These are phyloP conservation scores for Lentinula novae-zelandiae DNA, from an alignment of 1,284 basidiomycete species.

Conservation along the genomic window DNA sequence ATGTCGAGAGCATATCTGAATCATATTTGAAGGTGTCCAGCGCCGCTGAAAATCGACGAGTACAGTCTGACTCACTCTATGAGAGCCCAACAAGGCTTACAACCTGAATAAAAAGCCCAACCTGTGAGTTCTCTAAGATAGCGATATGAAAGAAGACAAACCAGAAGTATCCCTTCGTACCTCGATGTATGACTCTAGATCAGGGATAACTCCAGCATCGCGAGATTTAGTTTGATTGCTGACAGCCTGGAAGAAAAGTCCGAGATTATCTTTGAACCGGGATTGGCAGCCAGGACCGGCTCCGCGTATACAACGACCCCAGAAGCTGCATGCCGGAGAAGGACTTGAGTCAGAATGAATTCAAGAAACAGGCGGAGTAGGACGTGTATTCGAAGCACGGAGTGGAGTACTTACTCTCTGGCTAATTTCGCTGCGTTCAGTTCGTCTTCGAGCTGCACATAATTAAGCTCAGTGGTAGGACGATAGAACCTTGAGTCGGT, in stretches of 20 bases:
- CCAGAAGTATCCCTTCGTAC: conserved; percentile 53
- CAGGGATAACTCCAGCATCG: conserved; percentile 42
- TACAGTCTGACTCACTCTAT: conserved; percentile 40
- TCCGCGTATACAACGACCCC: conserved; percentile 43
- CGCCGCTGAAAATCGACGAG: neutral
- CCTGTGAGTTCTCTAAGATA: neutral
- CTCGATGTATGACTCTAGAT: conserved; percentile 56
- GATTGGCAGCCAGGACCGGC: conserved; percentile 48
- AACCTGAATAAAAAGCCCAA: conserved; percentile 28
- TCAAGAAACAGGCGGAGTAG: conserved; percentile 5
- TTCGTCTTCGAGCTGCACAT: conserved; percentile 33
- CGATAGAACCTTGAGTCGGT: conserved; percentile 31
- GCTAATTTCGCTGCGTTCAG: conserved; percentile 48
- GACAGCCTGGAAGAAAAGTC: conserved; percentile 51
- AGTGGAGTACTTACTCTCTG: conserved; percentile 41
- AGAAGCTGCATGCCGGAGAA: conserved; percentile 36
- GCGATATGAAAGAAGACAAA: conserved; percentile 18
- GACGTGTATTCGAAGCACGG: too few relatives aligned
- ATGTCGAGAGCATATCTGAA: conserved; percentile 46
- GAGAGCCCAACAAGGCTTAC: conserved; percentile 58
- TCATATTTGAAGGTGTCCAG: conserved; percentile 3
- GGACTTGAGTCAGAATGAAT: neutral
- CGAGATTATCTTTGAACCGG: conserved; percentile 54
- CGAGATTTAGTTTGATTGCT: conserved; percentile 49
- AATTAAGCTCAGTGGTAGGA: conserved; percentile 32